Base-by-base conservation (phyloP, 768 basidiomycete species). In the Termitomyces sp. region DNA sequence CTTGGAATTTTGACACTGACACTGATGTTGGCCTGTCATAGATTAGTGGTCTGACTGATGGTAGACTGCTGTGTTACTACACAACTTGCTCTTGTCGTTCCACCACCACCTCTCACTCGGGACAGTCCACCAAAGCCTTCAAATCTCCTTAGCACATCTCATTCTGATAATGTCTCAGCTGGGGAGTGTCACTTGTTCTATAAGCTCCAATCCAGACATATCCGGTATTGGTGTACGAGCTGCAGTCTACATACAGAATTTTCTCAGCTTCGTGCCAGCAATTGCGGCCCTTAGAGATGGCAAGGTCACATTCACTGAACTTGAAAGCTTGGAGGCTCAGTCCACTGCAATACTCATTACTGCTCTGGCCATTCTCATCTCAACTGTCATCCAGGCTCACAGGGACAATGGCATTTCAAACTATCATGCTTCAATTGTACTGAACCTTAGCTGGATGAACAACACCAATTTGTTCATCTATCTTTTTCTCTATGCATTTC, bases 291-390 rank as follows among this genome's bases (percentile, higher is more conserved):
- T 70, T 14, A 50, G 35, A 16, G 68, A 70, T 47, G 59, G 66
- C 12, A 32, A 64, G 32, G 63, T 70, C 32, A 51, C 60, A 14
- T 26, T 52, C 1, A 56, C 63, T 33, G 70, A 71, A 50, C 54
- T 71, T 48, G 57, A 65, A 7, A 28, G 58, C 50, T 18, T 61
- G 8, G 44, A 57, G 23, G 36, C 28, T 18, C 60, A 61, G n/a
- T 57, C 56, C 3, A 57, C 35, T 16, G 30, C 13, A 33, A 47
- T 55, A 20, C 55, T 55, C 20, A 55, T 47, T 16, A 55, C 55
- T 16, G 55, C 55, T 46, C 70, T 68, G 48, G 70, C 66, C 36
- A 56, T 71, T 13, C 65, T 71, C 4, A 58, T 70, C 43, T 63
- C 70, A 0, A 60, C 66, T n/a, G 58, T 70, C 47, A 60, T 69